Evolutionary conservation across 2,329 filamentous ascomycete genomes (phyloP).

Genomic region (Nothopassalora personata): DNA sequence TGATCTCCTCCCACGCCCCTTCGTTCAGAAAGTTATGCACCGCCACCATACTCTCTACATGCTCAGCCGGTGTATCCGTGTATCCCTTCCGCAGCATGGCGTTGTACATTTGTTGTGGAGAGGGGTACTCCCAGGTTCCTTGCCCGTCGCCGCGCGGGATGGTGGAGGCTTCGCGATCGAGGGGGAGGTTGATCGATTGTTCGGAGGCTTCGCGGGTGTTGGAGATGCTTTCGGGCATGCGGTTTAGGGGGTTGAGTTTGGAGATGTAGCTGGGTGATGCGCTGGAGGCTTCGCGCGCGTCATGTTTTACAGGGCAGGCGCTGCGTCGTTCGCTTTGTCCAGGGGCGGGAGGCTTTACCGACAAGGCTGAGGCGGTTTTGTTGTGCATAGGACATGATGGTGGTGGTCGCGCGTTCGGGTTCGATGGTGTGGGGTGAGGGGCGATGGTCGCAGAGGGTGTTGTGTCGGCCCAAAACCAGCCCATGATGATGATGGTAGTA

Average conservation of each 20-base stretch:
- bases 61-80: slow-evolving; percentile 85
- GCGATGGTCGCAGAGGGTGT: slow-evolving; percentile 36
- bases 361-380: slow-evolving; percentile 31
- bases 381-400: slow-evolving; percentile 67
- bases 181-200: slow-evolving; percentile 69
- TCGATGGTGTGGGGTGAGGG: slow-evolving; percentile 44
- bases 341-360: slow-evolving; percentile 22
- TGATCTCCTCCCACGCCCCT: slow-evolving; percentile 91
- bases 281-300: slow-evolving; percentile 27
- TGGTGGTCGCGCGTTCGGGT: slow-evolving; percentile 46
- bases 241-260: slow-evolving; percentile 78
- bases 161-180: slow-evolving; percentile 75
- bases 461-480: slow-evolving; percentile 65
- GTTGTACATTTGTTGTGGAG: slow-evolving; percentile 99
- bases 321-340: slow-evolving; percentile 34
- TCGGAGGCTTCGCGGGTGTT: slow-evolving; percentile 65
- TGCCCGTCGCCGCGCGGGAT: slow-evolving; percentile 78
- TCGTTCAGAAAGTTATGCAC: slow-evolving; percentile 99
- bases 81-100: slow-evolving; percentile 94
- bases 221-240: slow-evolving; percentile 85
- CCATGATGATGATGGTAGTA: slow-evolving; percentile 45
- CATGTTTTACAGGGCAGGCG: slow-evolving; percentile 49
- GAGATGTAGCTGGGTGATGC: slow-evolving; percentile 50
- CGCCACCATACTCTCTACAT: slow-evolving; percentile 93
- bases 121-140: slow-evolving; percentile 94